phyloP scores from a whole-genome alignment of 495 filamentous ascomycete species.

The Jackrogersella multiformis region DNA sequence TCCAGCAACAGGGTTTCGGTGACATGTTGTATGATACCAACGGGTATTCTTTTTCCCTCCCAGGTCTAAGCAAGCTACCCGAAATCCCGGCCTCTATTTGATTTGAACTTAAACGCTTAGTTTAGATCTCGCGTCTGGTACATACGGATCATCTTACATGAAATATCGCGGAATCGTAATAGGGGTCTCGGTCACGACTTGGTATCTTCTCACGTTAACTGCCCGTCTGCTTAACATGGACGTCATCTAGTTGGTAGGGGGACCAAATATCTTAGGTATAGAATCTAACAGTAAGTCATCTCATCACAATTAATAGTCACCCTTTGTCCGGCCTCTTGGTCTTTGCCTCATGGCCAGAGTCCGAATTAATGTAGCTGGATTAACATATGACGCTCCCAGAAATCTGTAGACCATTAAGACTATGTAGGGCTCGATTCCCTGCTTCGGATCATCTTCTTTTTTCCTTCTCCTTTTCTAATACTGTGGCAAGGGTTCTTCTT shows the following conservation, averaged over 20 bases:
- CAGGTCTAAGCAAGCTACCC: slow-evolving; percentile 8
- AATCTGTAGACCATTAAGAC: neutral
- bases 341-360: neutral
- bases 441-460: neutral
- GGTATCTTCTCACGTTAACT: too few relatives aligned
- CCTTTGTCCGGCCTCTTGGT: too few relatives aligned
- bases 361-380: neutral
- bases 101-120: too few relatives aligned
- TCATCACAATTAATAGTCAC: too few relatives aligned
- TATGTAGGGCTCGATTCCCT: neutral
- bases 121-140: neutral
- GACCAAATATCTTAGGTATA: too few relatives aligned
- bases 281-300: too few relatives aligned
- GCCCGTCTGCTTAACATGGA: too few relatives aligned
- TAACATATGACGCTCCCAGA: neutral
- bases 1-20: slow-evolving; percentile 22
- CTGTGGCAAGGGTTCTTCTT: slow-evolving; percentile 21
- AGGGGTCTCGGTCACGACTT: too few relatives aligned
- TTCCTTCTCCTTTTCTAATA: neutral
- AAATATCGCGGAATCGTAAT: too few relatives aligned
- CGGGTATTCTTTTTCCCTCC: slow-evolving; percentile 19
- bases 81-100: neutral
- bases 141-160: too few relatives aligned
- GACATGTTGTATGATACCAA: slow-evolving; percentile 9
- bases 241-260: too few relatives aligned